Evolutionary conservation across 2,329 filamentous ascomycete genomes (phyloP), one percentile per base, ranked within the genome.

Genomic region (Talaromyces sp.): DNA sequence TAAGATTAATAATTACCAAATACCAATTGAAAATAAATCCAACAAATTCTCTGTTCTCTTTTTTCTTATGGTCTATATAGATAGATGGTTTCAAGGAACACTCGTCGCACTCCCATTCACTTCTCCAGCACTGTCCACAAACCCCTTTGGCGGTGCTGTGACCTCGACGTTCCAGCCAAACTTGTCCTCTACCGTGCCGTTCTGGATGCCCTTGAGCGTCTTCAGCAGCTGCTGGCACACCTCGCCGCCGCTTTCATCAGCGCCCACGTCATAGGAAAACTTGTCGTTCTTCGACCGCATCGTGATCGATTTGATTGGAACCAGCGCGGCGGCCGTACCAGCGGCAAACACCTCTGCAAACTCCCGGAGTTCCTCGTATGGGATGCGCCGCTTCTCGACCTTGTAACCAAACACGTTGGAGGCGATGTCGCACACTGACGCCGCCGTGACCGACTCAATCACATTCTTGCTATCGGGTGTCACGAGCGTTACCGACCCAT

Each of bases 221-320:
- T 81, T 80, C 61, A 97, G 77, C 43, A 98, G 81, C 77, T 88
- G 88, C 27, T 86, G 71, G 73, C 87, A 93, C 19, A 89, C 79
- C 32, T 88, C 85, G 19, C 79, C 82, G 10, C 77, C 77, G 52
- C 63, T 64, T 13, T 69, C 80, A 21, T 73, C 70, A 21, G 71
- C 69, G 7, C 76, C 75, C 59, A 71, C 71, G 17, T 80, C 73
- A 67, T 85, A 88, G 8, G 73, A 72, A 69, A 87, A 84, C 58
- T 80, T 84, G 62, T 86, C 82, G 49, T 76, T 74, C 49, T 76
- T 80, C 17, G 82, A 85, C 55, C 77, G 84, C 69, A 92, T 86
- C 2, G 90, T 95, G 73, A 98, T 96, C 67, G 90, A 95, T 63
- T 89, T 89, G 75, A 97, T 95, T 1, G 93, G 93, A 3, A 98